Conservation (phyloP, 225 moss, liverwort and hornwort species). For the Physcomitrium patens region DNA sequence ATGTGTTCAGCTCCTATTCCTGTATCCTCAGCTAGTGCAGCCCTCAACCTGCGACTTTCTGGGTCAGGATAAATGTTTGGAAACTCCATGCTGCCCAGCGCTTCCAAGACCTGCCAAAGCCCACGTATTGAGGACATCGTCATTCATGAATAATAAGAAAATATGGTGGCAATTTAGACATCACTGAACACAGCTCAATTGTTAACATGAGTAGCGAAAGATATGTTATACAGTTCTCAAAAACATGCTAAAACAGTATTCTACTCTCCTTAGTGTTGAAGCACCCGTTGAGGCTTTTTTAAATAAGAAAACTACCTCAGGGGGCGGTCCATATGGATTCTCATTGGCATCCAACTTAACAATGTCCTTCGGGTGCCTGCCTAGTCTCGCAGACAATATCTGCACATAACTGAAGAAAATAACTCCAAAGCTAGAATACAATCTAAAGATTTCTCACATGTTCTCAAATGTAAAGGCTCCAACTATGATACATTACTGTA, state of each 20-base stretch:
- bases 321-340: constrained; percentile 97
- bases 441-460: constrained; percentile 25
- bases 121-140: background rate
- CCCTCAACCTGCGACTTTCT: constrained; percentile 91
- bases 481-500: background rate
- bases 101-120: constrained; percentile 83
- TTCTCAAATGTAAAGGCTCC: background rate
- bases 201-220: background rate
- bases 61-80: constrained; percentile 99
- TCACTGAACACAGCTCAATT: background rate
- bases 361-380: constrained; percentile 87
- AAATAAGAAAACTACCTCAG: constrained; percentile 57
- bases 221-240: background rate
- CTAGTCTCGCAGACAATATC: constrained; percentile 89
- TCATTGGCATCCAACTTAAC: constrained; percentile 98
- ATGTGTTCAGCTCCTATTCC: constrained; percentile 92
- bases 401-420: constrained; percentile 47
- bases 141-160: constrained; percentile 11
- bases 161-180: background rate
- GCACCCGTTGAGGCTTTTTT: background rate
- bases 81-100: constrained; percentile 92
- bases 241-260: constrained; percentile 1
- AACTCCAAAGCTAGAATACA: background rate
- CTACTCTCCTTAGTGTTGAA: background rate
- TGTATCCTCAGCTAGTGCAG: constrained; percentile 86